Conservation (phyloP, 495 filamentous ascomycete genomes). For the Tuber aestivum region DNA sequence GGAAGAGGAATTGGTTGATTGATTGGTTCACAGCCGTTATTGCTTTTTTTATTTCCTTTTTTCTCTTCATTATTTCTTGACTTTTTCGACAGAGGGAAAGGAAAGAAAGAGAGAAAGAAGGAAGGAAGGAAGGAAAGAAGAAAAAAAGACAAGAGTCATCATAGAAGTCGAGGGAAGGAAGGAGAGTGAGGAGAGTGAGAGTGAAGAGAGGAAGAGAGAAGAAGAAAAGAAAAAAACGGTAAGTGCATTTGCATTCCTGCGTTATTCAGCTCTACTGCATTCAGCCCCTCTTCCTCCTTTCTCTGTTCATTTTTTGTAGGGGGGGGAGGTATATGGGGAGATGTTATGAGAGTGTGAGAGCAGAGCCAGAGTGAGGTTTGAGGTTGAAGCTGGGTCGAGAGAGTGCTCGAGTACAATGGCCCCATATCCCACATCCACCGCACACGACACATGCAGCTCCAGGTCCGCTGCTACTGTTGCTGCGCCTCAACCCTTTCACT, state of each 20-base stretch:
- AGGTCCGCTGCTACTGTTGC: neutral
- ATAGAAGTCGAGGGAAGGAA: neutral
- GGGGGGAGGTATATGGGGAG: neutral
- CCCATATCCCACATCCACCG: neutral
- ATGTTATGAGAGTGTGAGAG: neutral
- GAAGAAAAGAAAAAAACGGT: neutral
- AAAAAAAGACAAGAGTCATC: neutral
- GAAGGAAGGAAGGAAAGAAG: neutral
- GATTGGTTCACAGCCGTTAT: slow-evolving; percentile 24
- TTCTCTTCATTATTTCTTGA: slow-evolving; percentile 28
- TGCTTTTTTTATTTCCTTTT: slow-evolving; percentile 26
- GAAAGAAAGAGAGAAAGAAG: neutral
- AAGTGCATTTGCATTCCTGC: slow-evolving; percentile 5
- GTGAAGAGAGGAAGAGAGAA: slow-evolving; percentile 19
- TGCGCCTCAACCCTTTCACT: neutral
- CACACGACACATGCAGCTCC: neutral
- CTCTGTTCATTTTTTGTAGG: neutral
- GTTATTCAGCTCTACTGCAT: neutral
- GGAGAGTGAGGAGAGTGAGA: slow-evolving; percentile 12
- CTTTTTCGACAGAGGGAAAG: slow-evolving; percentile 26
- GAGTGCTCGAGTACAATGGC: neutral
- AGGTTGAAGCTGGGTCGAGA: neutral
- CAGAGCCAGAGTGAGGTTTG: neutral
- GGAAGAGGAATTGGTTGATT: slow-evolving; percentile 24
- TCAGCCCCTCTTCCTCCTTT: slow-evolving; percentile 4